Percentiles rank a stretch among this genome's conserved stretches.
These are phyloP conservation scores for Kuraishia ogatae DNA, from an alignment of 805 yeast species.

Conservation along the genomic window DNA sequence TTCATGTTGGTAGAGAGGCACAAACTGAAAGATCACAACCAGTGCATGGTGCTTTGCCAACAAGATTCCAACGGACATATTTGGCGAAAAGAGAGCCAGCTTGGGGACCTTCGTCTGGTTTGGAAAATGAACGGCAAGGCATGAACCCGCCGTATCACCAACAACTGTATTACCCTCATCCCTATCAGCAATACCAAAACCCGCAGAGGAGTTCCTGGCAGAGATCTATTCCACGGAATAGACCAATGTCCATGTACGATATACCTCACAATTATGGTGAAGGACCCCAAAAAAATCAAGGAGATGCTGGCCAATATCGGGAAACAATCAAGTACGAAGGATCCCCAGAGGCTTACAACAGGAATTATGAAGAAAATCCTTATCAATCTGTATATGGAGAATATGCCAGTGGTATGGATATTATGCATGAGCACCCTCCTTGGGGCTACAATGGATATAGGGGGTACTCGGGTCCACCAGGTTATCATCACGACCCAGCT, in stretches of 20 bases:
- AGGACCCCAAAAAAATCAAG: not conserved
- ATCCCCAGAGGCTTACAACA: no score
- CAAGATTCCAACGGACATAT: no score
- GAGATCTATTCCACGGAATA: not conserved
- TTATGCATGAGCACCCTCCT: not conserved
- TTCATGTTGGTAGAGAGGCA: not conserved
- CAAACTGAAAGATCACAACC: not conserved
- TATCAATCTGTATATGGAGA: not conserved
- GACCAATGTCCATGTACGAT: not conserved
- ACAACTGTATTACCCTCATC: not conserved
- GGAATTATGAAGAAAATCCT: not conserved
- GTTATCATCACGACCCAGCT: not conserved
- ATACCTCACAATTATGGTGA: not conserved
- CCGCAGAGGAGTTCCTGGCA: not conserved
- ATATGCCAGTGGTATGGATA: not conserved
- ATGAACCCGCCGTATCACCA: not conserved
- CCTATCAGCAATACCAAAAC: not conserved
- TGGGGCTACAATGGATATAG: not conserved
- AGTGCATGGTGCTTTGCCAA: not conserved
- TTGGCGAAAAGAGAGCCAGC: not conserved
- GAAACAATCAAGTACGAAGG: not conserved
- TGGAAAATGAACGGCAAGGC: not conserved
- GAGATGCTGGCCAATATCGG: not conserved
- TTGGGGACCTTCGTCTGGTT: not conserved
- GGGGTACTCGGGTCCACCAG: not conserved